phyloP scores from a whole-genome alignment of 202 grass and related monocot species.

The Brachypodium distachyon region DNA sequence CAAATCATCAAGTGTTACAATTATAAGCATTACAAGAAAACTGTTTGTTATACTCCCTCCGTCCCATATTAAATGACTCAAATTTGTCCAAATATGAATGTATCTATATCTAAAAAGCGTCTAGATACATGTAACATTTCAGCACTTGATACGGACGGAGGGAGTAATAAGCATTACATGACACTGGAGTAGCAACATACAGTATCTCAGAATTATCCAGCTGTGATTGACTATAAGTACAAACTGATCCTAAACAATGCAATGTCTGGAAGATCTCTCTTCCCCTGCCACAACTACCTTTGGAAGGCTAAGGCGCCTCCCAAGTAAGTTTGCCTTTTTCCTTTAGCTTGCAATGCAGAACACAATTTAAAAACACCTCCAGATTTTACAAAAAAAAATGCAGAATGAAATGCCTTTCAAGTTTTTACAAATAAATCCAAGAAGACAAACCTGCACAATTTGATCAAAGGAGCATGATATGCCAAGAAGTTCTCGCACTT shows the following conservation, averaged over 20 bases:
- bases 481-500: constrained; percentile 79
- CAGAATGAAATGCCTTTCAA: constrained; percentile 26
- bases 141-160: too few species aligned
- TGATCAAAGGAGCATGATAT: constrained; percentile 98
- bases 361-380: neutral
- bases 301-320: too few species aligned
- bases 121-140: too few species aligned
- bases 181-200: neutral
- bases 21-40: too few species aligned
- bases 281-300: too few species aligned
- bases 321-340: too few species aligned
- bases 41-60: too few species aligned
- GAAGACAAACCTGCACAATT: constrained; percentile 65
- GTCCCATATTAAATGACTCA: too few species aligned
- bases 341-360: too few species aligned
- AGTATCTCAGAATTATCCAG: neutral
- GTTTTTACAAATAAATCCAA: neutral
- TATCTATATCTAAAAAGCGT: too few species aligned
- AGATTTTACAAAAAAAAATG: neutral
- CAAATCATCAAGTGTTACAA: constrained; percentile 23
- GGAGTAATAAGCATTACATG: neutral
- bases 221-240: neutral
- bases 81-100: constrained; percentile 41
- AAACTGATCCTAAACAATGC: neutral
- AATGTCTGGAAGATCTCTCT: too few species aligned